Conservation (phyloP, 2,329 filamentous ascomycete genomes). For the Fulvia fulva region DNA sequence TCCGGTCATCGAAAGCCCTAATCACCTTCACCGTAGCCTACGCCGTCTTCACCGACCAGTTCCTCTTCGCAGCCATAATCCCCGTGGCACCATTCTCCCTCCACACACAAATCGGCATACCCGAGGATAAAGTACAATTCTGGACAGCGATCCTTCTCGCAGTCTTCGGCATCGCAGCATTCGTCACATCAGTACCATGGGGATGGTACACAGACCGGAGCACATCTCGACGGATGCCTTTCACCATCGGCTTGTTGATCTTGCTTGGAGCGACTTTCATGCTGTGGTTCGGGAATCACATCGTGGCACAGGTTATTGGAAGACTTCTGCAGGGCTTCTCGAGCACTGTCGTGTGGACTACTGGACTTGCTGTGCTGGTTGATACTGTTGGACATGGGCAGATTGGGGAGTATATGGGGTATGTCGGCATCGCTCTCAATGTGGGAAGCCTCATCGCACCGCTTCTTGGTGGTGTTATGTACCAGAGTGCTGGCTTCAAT, state of each 20-base stretch:
- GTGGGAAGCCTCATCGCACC: slow-evolving; percentile 60
- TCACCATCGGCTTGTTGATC: slow-evolving; percentile 59
- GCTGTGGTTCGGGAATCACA: slow-evolving; percentile 59
- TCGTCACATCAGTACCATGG: slow-evolving; percentile 45
- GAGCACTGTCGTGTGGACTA: slow-evolving; percentile 67
- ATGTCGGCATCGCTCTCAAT: slow-evolving; percentile 60
- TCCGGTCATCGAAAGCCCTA: slow-evolving; percentile 21
- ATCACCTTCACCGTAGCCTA: slow-evolving; percentile 23
- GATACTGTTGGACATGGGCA: slow-evolving; percentile 61
- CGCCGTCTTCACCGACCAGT: slow-evolving; percentile 26
- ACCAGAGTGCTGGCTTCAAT: slow-evolving; percentile 44
- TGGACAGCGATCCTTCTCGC: slow-evolving; percentile 67
- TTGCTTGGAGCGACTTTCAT: slow-evolving; percentile 60
- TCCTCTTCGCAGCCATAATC: slow-evolving; percentile 23
- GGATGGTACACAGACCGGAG: slow-evolving; percentile 59
- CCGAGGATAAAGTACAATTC: slow-evolving; percentile 48
- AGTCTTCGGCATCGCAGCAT: slow-evolving; percentile 63
- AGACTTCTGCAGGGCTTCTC: slow-evolving; percentile 63
- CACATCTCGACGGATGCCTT: slow-evolving; percentile 57
- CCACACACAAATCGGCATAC: slow-evolving; percentile 10
- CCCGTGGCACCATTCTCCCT: slow-evolving; percentile 21
- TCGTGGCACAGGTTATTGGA: slow-evolving; percentile 58
- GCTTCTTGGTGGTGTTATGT: slow-evolving; percentile 64
- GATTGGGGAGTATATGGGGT: slow-evolving; percentile 64
- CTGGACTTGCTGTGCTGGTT: slow-evolving; percentile 65